A percentile compares a stretch with the other conserved stretches of the same genome.
phyloP scores from a whole-genome alignment of 225 moss, liverwort and hornwort genomes.

The Pseudisothecium myosuroides region DNA sequence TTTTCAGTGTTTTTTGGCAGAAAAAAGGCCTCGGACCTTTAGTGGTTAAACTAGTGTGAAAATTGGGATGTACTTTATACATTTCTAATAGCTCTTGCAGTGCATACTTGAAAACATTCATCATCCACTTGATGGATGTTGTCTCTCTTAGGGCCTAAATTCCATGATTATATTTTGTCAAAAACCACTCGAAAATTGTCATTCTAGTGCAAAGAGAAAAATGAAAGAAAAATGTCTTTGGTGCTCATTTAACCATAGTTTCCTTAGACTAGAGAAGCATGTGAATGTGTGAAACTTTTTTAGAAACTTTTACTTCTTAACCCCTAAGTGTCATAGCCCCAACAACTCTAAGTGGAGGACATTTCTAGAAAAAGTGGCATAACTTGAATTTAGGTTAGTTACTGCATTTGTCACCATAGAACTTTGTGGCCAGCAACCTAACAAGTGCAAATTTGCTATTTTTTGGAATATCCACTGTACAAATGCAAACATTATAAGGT shows the following conservation, averaged over 20 bases:
- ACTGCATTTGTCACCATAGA: too few relatives aligned
- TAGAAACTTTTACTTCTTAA: neutral
- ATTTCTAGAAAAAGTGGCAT: too few relatives aligned
- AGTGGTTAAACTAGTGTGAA: neutral
- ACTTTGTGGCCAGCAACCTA: too few relatives aligned
- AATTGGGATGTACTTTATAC: neutral
- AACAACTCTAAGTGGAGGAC: too few relatives aligned
- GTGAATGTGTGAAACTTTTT: neutral
- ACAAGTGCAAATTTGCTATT: too few relatives aligned
- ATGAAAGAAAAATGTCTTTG: neutral
- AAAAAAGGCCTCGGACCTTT: too few relatives aligned
- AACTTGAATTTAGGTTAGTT: too few relatives aligned
- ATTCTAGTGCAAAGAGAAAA: neutral
- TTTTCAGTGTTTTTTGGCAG: too few relatives aligned
- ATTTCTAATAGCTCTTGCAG: neutral
- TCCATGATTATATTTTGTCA: neutral
- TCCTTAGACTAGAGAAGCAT: too few relatives aligned
- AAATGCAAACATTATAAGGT: too few relatives aligned
- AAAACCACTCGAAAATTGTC: neutral
- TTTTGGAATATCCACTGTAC: too few relatives aligned
- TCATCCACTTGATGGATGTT: neutral
- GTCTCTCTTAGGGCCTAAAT: neutral
- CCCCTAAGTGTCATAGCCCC: too few relatives aligned
- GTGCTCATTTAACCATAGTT: neutral
- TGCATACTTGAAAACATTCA: neutral